Evolutionary conservation across 768 basidiomycete species (phyloP).

Genomic region (Bullera alba): DNA sequence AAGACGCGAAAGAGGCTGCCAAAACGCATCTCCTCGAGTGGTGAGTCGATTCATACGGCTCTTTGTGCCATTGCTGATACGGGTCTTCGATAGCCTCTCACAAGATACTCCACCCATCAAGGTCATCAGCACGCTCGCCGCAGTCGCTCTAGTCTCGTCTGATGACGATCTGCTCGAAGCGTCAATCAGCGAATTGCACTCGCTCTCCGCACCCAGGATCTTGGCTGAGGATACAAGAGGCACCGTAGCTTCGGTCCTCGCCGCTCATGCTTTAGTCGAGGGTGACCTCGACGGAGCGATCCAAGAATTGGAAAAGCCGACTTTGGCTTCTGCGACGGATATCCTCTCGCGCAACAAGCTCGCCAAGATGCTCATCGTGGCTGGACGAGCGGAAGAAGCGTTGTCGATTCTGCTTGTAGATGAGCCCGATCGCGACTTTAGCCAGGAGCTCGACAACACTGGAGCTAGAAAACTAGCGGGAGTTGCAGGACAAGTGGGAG

Average conservation of each 20-base stretch:
- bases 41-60: slow-evolving; percentile 49
- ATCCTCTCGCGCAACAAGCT: slow-evolving; percentile 16
- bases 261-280: slow-evolving; percentile 57
- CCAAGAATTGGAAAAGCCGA: slow-evolving; percentile 11
- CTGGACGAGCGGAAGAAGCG: neutral
- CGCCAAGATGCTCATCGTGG: slow-evolving; percentile 11
- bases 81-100: slow-evolving; percentile 55
- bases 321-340: slow-evolving; percentile 6
- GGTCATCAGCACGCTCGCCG: slow-evolving; percentile 75
- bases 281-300: slow-evolving; percentile 13
- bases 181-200: slow-evolving; percentile 70
- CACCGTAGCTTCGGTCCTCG: slow-evolving; percentile 64
- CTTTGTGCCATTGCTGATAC: neutral
- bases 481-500: slow-evolving; percentile 1
- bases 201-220: slow-evolving; percentile 61
- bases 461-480: too few relatives aligned
- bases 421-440: neutral
- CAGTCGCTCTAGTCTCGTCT: slow-evolving; percentile 68
- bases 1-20: slow-evolving; percentile 68
- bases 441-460: too few relatives aligned
- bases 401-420: neutral
- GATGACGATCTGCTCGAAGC: slow-evolving; percentile 79
- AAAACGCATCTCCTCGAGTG: slow-evolving; percentile 74
- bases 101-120: slow-evolving; percentile 68
- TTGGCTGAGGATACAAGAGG: slow-evolving; percentile 61